Percentiles rank a stretch among this genome's conserved stretches.
phyloP scores from a whole-genome alignment of 306 rosid species.

The Sphenostylis stenocarpa region DNA sequence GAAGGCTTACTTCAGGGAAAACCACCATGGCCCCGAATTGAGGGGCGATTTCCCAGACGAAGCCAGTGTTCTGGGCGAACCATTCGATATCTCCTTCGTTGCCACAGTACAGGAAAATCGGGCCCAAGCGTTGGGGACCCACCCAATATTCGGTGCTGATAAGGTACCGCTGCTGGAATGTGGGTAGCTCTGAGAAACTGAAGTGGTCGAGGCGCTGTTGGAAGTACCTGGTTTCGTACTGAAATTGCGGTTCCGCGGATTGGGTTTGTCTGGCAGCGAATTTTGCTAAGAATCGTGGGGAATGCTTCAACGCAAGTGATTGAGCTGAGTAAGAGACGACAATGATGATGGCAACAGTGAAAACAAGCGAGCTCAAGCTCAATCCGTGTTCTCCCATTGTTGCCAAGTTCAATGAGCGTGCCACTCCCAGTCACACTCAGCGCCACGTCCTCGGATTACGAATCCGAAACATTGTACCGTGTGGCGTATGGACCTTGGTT shows the following conservation, averaged over 20 bases:
- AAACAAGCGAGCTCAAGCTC: not conserved
- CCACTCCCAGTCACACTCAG: not conserved
- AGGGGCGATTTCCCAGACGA: slow-evolving; percentile 87
- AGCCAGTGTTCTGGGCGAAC: slow-evolving; percentile 86
- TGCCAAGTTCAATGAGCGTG: not conserved
- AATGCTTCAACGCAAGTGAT: slow-evolving; percentile 28
- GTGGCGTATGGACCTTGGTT: not conserved
- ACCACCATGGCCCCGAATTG: slow-evolving; percentile 77
- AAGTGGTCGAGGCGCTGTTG: slow-evolving; percentile 83
- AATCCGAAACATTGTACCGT: not conserved
- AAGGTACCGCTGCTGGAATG: slow-evolving; percentile 75
- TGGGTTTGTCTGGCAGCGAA: slow-evolving; percentile 36
- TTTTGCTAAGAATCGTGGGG: slow-evolving; percentile 51
- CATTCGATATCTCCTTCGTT: slow-evolving; percentile 89
- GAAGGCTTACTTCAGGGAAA: slow-evolving; percentile 66
- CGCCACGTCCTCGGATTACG: not conserved
- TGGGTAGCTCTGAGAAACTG: slow-evolving; percentile 60
- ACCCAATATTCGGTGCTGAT: slow-evolving; percentile 72
- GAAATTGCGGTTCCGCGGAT: not conserved
- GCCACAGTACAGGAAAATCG: slow-evolving; percentile 88
- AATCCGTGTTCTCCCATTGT: slow-evolving; percentile 32
- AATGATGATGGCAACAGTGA: slow-evolving; percentile 3
- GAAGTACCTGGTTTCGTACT: slow-evolving; percentile 64
- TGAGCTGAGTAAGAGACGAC: slow-evolving; percentile 1
- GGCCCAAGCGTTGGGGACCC: slow-evolving; percentile 52